These are phyloP conservation scores for Aegilops tauschii DNA, from an alignment of 176 grass and related monocot genomes.

Conservation along the genomic window DNA sequence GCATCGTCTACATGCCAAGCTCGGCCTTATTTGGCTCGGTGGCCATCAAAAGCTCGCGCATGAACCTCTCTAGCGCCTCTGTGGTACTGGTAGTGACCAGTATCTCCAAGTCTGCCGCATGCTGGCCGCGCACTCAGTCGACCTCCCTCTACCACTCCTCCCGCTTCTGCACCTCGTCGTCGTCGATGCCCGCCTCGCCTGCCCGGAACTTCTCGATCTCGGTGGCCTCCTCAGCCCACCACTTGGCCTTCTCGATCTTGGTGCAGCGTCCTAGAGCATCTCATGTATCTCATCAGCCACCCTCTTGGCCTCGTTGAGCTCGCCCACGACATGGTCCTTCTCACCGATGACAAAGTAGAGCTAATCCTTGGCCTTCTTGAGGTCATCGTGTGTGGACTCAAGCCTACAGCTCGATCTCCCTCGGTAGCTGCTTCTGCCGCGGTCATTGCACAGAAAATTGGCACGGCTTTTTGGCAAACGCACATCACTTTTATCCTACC, in stretches of 20 bases:
- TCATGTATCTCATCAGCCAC: constrained; percentile 50
- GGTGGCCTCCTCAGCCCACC: too few species aligned
- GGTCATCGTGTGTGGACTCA: constrained; percentile 52
- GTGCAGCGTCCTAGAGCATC: constrained; percentile 60
- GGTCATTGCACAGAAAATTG: not conserved
- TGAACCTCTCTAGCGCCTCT: constrained; percentile 60
- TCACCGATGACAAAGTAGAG: constrained; percentile 49
- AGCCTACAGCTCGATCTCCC: constrained; percentile 61
- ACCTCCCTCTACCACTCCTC: constrained; percentile 61
- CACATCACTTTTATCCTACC: not conserved
- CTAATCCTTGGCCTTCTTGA: constrained; percentile 77
- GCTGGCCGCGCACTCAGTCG: constrained; percentile 54
- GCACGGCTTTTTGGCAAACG: not conserved
- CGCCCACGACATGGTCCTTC: constrained; percentile 50
- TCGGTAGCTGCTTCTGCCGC: constrained; percentile 56
- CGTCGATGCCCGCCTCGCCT: constrained; percentile 48
- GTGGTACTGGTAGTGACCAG: constrained; percentile 55
- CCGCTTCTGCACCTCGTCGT: constrained; percentile 55
- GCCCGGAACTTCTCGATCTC: constrained; percentile 83
- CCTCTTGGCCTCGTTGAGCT: constrained; percentile 64
- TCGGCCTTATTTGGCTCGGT: constrained; percentile 65
- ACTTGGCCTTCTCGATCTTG: constrained; percentile 1
- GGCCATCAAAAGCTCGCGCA: constrained; percentile 44
- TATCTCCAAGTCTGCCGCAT: constrained; percentile 43
- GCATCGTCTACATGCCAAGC: constrained; percentile 68